Percentiles rank a stretch among this genome's conserved stretches.
These are phyloP conservation scores for Dissoconium aciculare DNA, from an alignment of 2,329 filamentous ascomycete species.

Conservation along the genomic window DNA sequence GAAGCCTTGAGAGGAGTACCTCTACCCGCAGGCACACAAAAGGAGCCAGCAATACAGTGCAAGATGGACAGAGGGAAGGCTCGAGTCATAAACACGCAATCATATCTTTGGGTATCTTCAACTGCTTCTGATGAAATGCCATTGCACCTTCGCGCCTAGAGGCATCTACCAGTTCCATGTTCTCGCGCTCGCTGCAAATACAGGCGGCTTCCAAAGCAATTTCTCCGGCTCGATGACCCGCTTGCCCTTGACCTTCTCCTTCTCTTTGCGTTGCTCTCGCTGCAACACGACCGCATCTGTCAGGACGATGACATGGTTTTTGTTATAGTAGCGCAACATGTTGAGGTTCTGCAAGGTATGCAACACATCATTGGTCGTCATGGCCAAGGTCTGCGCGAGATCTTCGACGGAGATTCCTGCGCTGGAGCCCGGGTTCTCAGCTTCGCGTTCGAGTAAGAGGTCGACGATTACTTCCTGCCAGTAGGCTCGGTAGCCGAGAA, in stretches of 20 bases:
- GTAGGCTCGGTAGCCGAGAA: slow-evolving; percentile 89
- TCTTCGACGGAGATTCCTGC: slow-evolving; percentile 73
- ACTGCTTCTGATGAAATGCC: too few species aligned
- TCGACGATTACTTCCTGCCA: slow-evolving; percentile 95
- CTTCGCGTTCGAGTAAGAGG: slow-evolving; percentile 56
- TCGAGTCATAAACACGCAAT: too few species aligned
- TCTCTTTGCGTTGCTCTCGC: slow-evolving; percentile 51
- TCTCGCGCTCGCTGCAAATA: slow-evolving; percentile 75
- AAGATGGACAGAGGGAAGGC: too few species aligned
- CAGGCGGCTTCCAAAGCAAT: slow-evolving; percentile 90
- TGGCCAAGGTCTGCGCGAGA: slow-evolving; percentile 63
- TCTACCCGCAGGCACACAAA: too few species aligned
- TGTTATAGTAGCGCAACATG: slow-evolving; percentile 91
- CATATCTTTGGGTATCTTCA: too few species aligned
- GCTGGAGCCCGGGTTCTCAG: slow-evolving; percentile 28
- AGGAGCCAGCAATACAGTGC: too few species aligned
- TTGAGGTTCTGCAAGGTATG: slow-evolving; percentile 87
- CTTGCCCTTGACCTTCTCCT: slow-evolving; percentile 63
- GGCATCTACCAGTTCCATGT: slow-evolving; percentile 94
- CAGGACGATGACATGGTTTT: slow-evolving; percentile 89
- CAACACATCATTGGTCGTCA: slow-evolving; percentile 96
- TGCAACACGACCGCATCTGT: slow-evolving; percentile 64
- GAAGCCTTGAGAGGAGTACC: too few species aligned
- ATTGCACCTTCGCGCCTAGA: too few species aligned
- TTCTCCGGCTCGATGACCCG: slow-evolving; percentile 60